These are phyloP conservation scores for Aspergillus taichungensis DNA, from an alignment of 495 filamentous ascomycete species.

Conservation along the genomic window DNA sequence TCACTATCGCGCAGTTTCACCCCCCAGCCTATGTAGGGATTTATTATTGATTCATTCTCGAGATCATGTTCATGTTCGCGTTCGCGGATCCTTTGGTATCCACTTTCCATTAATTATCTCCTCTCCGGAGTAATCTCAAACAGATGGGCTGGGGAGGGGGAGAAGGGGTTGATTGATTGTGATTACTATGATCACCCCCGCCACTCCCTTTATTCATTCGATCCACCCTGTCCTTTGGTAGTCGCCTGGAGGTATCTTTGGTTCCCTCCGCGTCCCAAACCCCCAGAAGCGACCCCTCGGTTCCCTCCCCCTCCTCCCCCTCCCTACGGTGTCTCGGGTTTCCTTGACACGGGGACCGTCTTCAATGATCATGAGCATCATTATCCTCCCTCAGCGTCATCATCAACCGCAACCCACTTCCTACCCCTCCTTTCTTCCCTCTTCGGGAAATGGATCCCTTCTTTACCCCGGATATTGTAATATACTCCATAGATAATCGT, in stretches of 20 bases:
- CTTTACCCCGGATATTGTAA: slow-evolving; percentile 5
- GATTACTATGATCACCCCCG: no score
- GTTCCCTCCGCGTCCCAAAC: neutral
- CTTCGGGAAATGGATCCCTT: neutral
- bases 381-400: neutral
- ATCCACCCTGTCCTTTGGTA: no score
- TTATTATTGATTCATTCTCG: slow-evolving; percentile 5
- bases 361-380: no score
- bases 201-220: slow-evolving; percentile 8
- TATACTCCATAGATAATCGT: neutral
- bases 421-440: slow-evolving; percentile 13
- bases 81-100: slow-evolving; percentile 3
- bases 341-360: no score
- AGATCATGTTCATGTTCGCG: neutral
- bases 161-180: neutral
- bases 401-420: neutral
- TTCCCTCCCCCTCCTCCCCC: slow-evolving; percentile 5
- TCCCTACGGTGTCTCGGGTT: neutral
- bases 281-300: slow-evolving; percentile 7
- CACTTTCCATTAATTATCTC: slow-evolving; percentile 2
- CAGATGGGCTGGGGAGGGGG: neutral
- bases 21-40: neutral
- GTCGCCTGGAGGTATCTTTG: no score
- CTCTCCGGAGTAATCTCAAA: neutral
- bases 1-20: neutral